A percentile compares a stretch with the other conserved stretches of the same genome.
phyloP scores from a whole-genome alignment of 257 asterid species.

The Leonotis leonurus region DNA sequence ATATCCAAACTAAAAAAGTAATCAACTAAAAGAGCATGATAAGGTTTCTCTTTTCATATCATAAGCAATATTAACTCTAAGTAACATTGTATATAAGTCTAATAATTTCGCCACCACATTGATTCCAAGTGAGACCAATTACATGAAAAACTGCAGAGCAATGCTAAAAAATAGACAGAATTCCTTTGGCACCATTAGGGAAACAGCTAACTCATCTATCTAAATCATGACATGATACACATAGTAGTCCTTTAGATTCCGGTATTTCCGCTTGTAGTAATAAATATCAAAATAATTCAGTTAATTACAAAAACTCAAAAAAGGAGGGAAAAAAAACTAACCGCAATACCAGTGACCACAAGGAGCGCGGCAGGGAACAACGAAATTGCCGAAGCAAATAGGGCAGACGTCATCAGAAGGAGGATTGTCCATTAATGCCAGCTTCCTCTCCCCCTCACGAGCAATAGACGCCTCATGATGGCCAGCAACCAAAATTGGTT shows the following conservation, averaged over 20 bases:
- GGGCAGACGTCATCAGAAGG: slow-evolving; percentile 77
- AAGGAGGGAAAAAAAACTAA: slow-evolving; percentile 16
- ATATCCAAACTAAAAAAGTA: neutral
- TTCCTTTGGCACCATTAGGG: neutral
- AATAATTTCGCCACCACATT: neutral
- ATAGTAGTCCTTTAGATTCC: no score
- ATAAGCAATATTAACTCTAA: neutral
- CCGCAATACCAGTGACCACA: slow-evolving; percentile 91
- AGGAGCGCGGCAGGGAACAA: slow-evolving; percentile 57
- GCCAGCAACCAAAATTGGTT: slow-evolving; percentile 5
- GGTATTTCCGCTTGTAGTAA: no score
- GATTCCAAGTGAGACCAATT: neutral
- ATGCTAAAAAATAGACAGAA: neutral
- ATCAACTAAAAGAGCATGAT: neutral
- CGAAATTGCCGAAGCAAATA: slow-evolving; percentile 53
- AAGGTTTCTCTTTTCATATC: neutral
- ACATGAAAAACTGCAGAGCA: neutral
- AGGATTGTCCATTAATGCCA: slow-evolving; percentile 36
- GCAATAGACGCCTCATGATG: slow-evolving; percentile 19
- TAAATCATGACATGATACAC: neutral
- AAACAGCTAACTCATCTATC: neutral
- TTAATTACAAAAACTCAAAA: neutral
- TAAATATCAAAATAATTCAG: neutral
- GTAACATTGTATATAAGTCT: neutral
- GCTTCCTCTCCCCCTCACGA: slow-evolving; percentile 21